Conservation (phyloP, 75 land plant genomes). For the Azolla pinnata region DNA sequence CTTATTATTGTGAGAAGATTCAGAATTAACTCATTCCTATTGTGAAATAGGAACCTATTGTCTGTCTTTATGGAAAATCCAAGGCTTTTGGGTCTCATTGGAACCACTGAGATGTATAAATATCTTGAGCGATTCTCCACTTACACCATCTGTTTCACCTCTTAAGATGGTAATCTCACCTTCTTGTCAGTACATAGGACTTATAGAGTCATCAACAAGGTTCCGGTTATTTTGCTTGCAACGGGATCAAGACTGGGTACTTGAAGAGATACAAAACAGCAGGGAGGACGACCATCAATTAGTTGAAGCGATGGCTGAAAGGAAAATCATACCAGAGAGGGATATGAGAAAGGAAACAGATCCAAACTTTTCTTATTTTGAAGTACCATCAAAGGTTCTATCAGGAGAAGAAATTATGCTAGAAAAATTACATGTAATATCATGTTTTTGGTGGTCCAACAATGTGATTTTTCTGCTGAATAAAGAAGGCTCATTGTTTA, state of each 20-base stretch:
- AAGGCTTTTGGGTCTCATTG: slow-evolving; percentile 16
- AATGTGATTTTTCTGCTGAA: slow-evolving; percentile 36
- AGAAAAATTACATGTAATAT: slow-evolving; percentile 20
- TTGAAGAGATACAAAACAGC: neutral
- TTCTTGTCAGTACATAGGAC: slow-evolving; percentile 31
- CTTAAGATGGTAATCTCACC: slow-evolving; percentile 52
- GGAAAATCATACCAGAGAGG: neutral
- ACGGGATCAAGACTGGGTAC: neutral
- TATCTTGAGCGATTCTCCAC: slow-evolving; percentile 15
- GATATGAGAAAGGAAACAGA: slow-evolving; percentile 1
- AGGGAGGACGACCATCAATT: no score
- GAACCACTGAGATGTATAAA: slow-evolving; percentile 10
- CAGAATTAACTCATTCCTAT: neutral
- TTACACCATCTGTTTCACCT: slow-evolving; percentile 9
- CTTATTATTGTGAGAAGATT: neutral
- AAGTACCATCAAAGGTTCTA: slow-evolving; percentile 5
- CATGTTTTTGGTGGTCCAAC: slow-evolving; percentile 71
- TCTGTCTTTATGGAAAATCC: slow-evolving; percentile 41
- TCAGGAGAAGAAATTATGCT: neutral
- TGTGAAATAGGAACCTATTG: slow-evolving; percentile 26
- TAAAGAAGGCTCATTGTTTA: slow-evolving; percentile 25
- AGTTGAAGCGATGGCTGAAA: no score
- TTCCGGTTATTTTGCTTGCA: slow-evolving; percentile 31
- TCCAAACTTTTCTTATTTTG: slow-evolving; percentile 13
- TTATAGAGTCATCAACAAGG: slow-evolving; percentile 38